phyloP scores from a whole-genome alignment of 2,329 filamentous ascomycete genomes.

The Colletotrichum chlorophyti region DNA sequence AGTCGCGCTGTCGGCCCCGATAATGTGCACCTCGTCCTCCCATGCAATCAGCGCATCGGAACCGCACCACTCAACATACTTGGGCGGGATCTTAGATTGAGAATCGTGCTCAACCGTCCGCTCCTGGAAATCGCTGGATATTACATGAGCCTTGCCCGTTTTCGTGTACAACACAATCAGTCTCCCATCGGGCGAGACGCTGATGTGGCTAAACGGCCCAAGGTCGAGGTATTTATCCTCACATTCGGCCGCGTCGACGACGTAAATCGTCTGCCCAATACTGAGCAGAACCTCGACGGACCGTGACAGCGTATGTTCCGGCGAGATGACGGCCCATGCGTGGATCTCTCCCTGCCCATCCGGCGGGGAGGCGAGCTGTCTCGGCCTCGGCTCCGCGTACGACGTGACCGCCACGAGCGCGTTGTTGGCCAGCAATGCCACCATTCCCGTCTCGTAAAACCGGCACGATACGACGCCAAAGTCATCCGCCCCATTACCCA shows the following conservation, averaged over 20 bases:
- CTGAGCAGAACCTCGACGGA: slow-evolving; percentile 93
- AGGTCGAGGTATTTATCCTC: slow-evolving; percentile 92
- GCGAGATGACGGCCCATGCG: slow-evolving; percentile 89
- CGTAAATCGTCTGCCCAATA: slow-evolving; percentile 82
- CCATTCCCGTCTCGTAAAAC: slow-evolving; percentile 93
- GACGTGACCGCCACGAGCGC: slow-evolving; percentile 84
- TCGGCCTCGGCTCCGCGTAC: slow-evolving; percentile 90
- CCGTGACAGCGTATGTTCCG: slow-evolving; percentile 85
- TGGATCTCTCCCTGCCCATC: slow-evolving; percentile 81
- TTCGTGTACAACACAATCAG: slow-evolving; percentile 88
- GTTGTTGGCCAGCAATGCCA: slow-evolving; percentile 90
- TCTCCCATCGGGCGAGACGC: slow-evolving; percentile 88
- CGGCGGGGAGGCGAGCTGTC: slow-evolving; percentile 77
- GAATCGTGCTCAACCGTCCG: slow-evolving; percentile 92
- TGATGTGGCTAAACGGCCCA: slow-evolving; percentile 89
- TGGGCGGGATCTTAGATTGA: slow-evolving; percentile 81
- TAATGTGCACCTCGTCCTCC: slow-evolving; percentile 96
- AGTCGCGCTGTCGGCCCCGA: slow-evolving; percentile 82
- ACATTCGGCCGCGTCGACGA: slow-evolving; percentile 86
- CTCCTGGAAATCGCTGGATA: slow-evolving; percentile 94
- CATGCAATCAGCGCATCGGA: slow-evolving; percentile 94
- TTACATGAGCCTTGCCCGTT: slow-evolving; percentile 87
- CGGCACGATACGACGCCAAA: slow-evolving; percentile 85
- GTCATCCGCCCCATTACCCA: slow-evolving; percentile 89
- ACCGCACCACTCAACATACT: slow-evolving; percentile 94